Base-by-base conservation (phyloP, 164 flowering plant species). In the Macadamia tetraphylla region DNA sequence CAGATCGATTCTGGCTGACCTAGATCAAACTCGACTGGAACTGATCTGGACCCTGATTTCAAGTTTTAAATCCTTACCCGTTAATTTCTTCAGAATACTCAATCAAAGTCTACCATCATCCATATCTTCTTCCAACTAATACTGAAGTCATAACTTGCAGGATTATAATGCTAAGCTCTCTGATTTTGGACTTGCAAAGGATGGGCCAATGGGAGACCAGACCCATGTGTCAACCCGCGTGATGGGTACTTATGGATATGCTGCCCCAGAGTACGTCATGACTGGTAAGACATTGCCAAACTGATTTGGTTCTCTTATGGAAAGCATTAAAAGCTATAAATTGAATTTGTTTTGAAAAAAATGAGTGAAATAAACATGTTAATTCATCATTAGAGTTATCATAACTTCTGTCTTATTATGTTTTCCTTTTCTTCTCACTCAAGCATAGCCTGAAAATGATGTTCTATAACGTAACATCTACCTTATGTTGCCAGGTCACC, bases 241-340 rank as follows among this genome's bases (percentile, higher is more conserved):
- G 32, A 86, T 93, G 95, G 98, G 98, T 32, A 93, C 98, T 42
- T 91, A 90, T 71, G 98, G 97, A 58, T 93, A 93, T 87, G 97
- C 97, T 60, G 97, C 98, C 67, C 97, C 98, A 2, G 98, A 92
- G 60, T 93, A 93, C 70, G 85, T 93, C 60, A 86, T 88, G 94
- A 93, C 98, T 63, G 98, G 98, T 90, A 62, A 81, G 89, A 82
- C 56, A 35, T 2, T 69, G 51, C 55, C 35, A 13, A 57, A 49
- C 18, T 32, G 15, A 58, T 3, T 9, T 14, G 11, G 23, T 23
- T 23, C 23, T 23, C 23, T 23, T 23, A 23, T 23, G 23, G 0
- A 23, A 23, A 23, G 23, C 23, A 23, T 23, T 23, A 23, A 23
- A 23, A 23, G 23, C 23, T 23, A 23, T 23, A 23, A 23, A 23